These are phyloP conservation scores for Capsicum chinense DNA, from an alignment of 257 asterid genomes.

Conservation along the genomic window DNA sequence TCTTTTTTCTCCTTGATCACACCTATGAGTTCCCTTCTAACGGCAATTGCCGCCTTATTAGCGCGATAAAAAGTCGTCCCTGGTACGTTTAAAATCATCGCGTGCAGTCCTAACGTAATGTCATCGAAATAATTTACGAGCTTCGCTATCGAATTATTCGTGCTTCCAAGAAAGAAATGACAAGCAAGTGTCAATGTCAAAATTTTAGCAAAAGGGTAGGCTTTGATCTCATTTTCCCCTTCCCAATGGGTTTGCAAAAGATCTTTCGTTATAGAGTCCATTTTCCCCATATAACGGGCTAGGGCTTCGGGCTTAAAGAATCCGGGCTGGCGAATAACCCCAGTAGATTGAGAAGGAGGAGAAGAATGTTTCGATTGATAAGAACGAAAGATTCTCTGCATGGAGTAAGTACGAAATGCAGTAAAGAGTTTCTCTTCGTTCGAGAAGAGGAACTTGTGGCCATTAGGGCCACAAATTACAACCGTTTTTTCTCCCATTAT, in stretches of 20 bases:
- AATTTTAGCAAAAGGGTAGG: conserved; percentile 53
- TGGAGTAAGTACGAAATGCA: conserved; percentile 64
- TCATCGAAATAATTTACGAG: conserved; percentile 59
- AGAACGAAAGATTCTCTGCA: conserved; percentile 64
- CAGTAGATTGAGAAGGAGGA: conserved; percentile 21
- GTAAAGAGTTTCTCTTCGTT: conserved; percentile 67
- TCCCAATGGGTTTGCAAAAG: conserved; percentile 45
- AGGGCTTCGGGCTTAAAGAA: conserved; percentile 72
- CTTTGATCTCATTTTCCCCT: conserved; percentile 43
- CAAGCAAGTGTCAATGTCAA: conserved; percentile 61
- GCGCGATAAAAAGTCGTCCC: conserved; percentile 62
- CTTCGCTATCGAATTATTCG: conserved; percentile 48
- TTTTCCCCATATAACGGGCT: conserved; percentile 47
- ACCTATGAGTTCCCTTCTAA: conserved; percentile 54
- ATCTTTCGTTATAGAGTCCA: conserved; percentile 49
- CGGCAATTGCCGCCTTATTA: conserved; percentile 59
- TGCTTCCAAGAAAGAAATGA: conserved; percentile 55
- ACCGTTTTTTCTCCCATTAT: conserved; percentile 78
- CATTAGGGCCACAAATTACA: conserved; percentile 71
- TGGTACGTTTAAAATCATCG: conserved; percentile 54
- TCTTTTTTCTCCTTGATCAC: conserved; percentile 64
- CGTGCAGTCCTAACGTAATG: conserved; percentile 62
- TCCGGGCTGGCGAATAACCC: conserved; percentile 62
- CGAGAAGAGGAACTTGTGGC: conserved; percentile 71
- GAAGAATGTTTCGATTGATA: conserved; percentile 41